Base-by-base conservation (phyloP, 352 stramenopile genomes). In the Phytophthora pseudosyringae region DNA sequence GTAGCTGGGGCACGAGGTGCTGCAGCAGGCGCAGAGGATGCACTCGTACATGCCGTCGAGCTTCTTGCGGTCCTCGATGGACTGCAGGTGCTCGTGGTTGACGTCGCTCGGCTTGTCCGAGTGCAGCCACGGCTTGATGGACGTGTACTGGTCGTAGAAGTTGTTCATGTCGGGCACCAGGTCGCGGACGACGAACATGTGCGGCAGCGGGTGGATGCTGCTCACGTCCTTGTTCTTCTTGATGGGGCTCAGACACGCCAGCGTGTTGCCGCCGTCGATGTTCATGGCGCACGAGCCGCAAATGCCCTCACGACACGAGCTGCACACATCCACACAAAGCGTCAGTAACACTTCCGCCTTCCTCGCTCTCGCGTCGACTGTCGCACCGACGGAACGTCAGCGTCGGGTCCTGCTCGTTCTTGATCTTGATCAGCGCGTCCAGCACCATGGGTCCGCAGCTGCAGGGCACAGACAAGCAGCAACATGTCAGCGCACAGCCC, bases 1-100 rank as follows among this genome's bases (percentile, higher is more conserved):
- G 86, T 99, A 99, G 51, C 88, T 98, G 26, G 98, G 98, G 84
- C 98, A 99, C 33, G 97, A 98, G 4, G 98, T 99, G 64, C 84
- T 98, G 86, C 98, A 99, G 84, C 98, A 99, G 21, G 97, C 98
- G 80, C 98, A 99, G 16, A 99, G 87, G 66, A 99, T 99, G 81
- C 98, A 99, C 86, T 99, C 98, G 80, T 99, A 99, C 97, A 99
- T 99, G 63, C 98, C 98, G 76, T 99, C 98, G 8, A 99, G 84
- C 78, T 99, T 99, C 85, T 98, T 98, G 58, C 98, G 91, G 85
- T 99, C 98, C 54, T 99, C 91, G 52, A 97, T 96, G 49, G 86
- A 96, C 73, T 95, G 86, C 45, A 95, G 54, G 73, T 94, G 86
- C 73, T 97, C 87, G 32, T 90, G 76, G 60, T 97, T 97, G 38